phyloP scores from a whole-genome alignment of 257 asterid genomes.

The Fraxinus pennsylvanica region DNA sequence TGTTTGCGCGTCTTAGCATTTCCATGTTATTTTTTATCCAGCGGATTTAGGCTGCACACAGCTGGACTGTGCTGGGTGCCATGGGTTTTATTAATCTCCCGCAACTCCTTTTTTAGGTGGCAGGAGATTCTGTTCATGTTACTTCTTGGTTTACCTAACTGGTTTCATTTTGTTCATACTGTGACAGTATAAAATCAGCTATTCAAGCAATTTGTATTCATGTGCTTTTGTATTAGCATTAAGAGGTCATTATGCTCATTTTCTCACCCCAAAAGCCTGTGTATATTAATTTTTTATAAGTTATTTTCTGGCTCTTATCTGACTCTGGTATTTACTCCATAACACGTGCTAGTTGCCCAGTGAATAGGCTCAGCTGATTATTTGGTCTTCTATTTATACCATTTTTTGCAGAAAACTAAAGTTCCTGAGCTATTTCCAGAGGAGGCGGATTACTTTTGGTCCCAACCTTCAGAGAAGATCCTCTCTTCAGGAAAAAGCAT shows the following conservation, averaged over 20 bases:
- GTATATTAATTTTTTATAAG: not conserved
- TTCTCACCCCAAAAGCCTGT: not conserved
- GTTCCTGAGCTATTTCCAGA: slow-evolving; percentile 84
- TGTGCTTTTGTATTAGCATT: not conserved
- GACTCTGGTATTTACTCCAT: not conserved
- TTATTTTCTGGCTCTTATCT: not conserved
- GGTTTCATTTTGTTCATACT: not conserved
- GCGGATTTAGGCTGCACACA: not conserved
- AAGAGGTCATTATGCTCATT: not conserved
- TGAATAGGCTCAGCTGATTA: not conserved
- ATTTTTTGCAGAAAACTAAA: slow-evolving; percentile 64
- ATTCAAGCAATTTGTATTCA: not conserved
- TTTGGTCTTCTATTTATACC: not conserved
- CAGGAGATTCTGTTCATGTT: not conserved
- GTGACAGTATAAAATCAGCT: not conserved
- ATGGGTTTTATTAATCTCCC: not conserved
- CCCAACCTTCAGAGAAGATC: slow-evolving; percentile 49
- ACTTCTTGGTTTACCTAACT: not conserved
- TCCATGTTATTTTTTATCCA: not conserved
- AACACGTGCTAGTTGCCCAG: not conserved
- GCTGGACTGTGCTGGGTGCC: not conserved
- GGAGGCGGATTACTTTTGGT: slow-evolving; percentile 71
- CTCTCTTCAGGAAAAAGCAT: slow-evolving; percentile 49
- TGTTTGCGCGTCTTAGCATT: not conserved
- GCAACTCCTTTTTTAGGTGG: not conserved